Percentiles rank a stretch among this genome's conserved stretches.
Evolutionary conservation across 495 filamentous ascomycete genomes (phyloP).

Genomic region (Penicillium manginii): DNA sequence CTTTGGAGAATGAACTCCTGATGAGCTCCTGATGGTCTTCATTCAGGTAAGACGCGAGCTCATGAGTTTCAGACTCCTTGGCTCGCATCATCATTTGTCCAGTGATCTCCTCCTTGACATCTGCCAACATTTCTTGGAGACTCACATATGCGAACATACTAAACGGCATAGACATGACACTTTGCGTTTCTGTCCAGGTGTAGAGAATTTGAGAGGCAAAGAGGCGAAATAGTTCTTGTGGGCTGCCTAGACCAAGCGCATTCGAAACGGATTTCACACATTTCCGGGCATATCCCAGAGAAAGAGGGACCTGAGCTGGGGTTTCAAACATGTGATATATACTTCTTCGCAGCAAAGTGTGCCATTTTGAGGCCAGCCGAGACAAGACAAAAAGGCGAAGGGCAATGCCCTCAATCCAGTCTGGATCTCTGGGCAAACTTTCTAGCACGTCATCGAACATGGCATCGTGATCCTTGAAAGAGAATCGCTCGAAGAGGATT

Average conservation of each 20-base stretch:
- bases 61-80: slow-evolving; percentile 62
- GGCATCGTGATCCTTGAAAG: slow-evolving; percentile 76
- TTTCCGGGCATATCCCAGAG: slow-evolving; percentile 67
- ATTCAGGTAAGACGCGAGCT: slow-evolving; percentile 61
- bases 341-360: slow-evolving; percentile 76
- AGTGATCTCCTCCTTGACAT: slow-evolving; percentile 78
- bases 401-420: slow-evolving; percentile 81
- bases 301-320: slow-evolving; percentile 66
- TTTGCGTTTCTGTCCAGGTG: slow-evolving; percentile 77
- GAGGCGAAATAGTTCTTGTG: slow-evolving; percentile 76
- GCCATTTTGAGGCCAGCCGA: slow-evolving; percentile 76
- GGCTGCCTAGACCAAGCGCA: slow-evolving; percentile 62
- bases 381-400: slow-evolving; percentile 76
- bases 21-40: slow-evolving; percentile 60
- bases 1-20: slow-evolving; percentile 72
- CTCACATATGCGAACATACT: slow-evolving; percentile 76
- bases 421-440: slow-evolving; percentile 69
- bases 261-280: slow-evolving; percentile 69
- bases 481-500: slow-evolving; percentile 76
- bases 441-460: slow-evolving; percentile 78
- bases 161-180: slow-evolving; percentile 73
- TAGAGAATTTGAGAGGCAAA: slow-evolving; percentile 93
- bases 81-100: slow-evolving; percentile 85
- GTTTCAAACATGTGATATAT: slow-evolving; percentile 94
- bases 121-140: slow-evolving; percentile 68